Percentiles rank a stretch among this genome's conserved stretches.
Evolutionary conservation across 805 yeast species (phyloP).

Genomic region (Wickerhamomyces silvicola): DNA sequence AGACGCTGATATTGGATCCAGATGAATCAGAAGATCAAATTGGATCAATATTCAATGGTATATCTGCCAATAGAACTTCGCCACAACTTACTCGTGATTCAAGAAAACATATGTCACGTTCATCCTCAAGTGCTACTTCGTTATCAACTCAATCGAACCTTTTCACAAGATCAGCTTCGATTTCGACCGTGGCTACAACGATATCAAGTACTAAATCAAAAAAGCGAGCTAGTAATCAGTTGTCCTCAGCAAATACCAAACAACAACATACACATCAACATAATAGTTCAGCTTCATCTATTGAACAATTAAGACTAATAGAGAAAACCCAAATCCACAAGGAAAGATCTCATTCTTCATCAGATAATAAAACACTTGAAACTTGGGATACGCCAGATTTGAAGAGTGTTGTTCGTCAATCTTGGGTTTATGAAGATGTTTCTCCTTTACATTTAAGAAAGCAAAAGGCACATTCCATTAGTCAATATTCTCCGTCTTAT

Average conservation of each 20-base stretch:
- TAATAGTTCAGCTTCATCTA: constrained; percentile 11
- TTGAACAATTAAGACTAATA: constrained; percentile 16
- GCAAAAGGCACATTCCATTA: constrained; percentile 3
- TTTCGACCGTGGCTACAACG: constrained; percentile 20
- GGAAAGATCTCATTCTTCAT: constrained; percentile 15
- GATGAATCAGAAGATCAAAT: neutral
- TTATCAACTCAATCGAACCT: constrained; percentile 4
- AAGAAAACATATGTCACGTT: constrained; percentile 9
- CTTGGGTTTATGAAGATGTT: constrained; percentile 19
- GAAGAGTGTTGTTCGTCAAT: constrained; percentile 16
- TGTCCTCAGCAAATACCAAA: neutral
- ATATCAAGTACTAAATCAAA: constrained; percentile 5
- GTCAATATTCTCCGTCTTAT: constrained; percentile 5
- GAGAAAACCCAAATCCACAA: constrained; percentile 18
- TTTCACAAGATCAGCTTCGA: constrained; percentile 17
- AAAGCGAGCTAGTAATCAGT: constrained; percentile 4
- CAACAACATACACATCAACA: constrained; percentile 5
- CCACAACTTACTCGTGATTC: constrained; percentile 4
- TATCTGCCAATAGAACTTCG: constrained; percentile 18
- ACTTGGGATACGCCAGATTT: constrained; percentile 20
- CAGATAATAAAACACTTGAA: constrained; percentile 5
- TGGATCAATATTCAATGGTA: constrained; percentile 3
- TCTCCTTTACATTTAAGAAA: constrained; percentile 2
- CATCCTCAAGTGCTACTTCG: constrained; percentile 16
- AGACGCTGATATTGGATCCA: too few relatives aligned